Percentiles rank a stretch among this genome's conserved stretches.
Evolutionary conservation across 345 rosid species (phyloP).

Genomic region (Aegle marmelos): DNA sequence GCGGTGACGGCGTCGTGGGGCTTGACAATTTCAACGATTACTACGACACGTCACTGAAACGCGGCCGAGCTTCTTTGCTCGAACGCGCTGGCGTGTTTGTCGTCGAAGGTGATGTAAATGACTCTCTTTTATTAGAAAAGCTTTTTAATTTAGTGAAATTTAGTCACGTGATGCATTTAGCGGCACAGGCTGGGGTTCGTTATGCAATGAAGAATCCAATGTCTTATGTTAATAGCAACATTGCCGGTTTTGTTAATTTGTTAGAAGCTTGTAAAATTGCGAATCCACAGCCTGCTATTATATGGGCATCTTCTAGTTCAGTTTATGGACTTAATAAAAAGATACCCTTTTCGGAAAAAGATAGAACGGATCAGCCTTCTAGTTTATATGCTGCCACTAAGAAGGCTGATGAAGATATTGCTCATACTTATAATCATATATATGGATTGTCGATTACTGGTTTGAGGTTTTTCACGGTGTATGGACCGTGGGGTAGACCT

Average conservation of each 20-base stretch:
- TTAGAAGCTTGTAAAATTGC: conserved; percentile 44
- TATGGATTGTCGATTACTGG: conserved; percentile 51
- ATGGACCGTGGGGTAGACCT: conserved; percentile 56
- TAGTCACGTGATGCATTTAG: conserved; percentile 55
- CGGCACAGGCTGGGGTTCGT: conserved; percentile 54
- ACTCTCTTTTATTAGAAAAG: conserved; percentile 29
- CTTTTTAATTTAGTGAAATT: conserved; percentile 46
- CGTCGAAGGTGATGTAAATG: conserved; percentile 48
- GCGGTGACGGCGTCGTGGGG: conserved; percentile 52
- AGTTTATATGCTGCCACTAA: conserved; percentile 56
- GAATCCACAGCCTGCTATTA: conserved; percentile 48
- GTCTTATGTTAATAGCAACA: conserved; percentile 49
- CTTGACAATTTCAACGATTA: conserved; percentile 55
- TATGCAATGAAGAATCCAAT: conserved; percentile 51
- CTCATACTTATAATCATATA: conserved; percentile 54
- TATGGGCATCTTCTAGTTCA: conserved; percentile 63
- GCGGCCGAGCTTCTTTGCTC: conserved; percentile 36
- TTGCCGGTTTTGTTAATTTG: conserved; percentile 47
- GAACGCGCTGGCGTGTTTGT: conserved; percentile 41
- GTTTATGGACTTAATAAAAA: conserved; percentile 51
- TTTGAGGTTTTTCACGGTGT: conserved; percentile 45
- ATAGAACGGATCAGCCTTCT: conserved; percentile 46
- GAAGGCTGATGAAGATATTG: conserved; percentile 56
- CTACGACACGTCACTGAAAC: conserved; percentile 44
- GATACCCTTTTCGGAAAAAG: conserved; percentile 50